Percentiles rank a stretch among this genome's conserved stretches.
These are phyloP conservation scores for Allantophomopsis cytisporea DNA, from an alignment of 2,329 filamentous ascomycete species.

Conservation along the genomic window DNA sequence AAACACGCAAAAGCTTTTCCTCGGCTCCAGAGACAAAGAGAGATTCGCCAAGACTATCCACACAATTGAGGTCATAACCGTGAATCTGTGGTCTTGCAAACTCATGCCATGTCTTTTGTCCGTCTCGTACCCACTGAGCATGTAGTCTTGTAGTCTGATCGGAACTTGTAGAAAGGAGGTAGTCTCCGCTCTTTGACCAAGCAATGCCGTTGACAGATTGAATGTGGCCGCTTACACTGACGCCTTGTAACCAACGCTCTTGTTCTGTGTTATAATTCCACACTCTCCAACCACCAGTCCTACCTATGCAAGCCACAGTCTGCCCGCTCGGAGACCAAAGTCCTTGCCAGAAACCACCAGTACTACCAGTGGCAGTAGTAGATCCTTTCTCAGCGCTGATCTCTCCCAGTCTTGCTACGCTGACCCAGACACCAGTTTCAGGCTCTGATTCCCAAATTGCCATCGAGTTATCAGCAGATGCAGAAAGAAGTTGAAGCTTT, in stretches of 20 bases:
- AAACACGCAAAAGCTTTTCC: slow-evolving; percentile 95
- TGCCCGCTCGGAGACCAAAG: slow-evolving; percentile 74
- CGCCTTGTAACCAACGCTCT: slow-evolving; percentile 62
- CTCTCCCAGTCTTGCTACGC: slow-evolving; percentile 73
- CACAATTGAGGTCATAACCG: slow-evolving; percentile 93
- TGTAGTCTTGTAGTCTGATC: slow-evolving; percentile 91
- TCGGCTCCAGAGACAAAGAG: slow-evolving; percentile 92
- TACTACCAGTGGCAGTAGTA: slow-evolving; percentile 89
- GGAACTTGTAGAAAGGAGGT: slow-evolving; percentile 75
- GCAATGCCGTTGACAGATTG: slow-evolving; percentile 67
- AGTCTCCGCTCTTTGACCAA: slow-evolving; percentile 73
- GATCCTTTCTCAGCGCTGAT: slow-evolving; percentile 92
- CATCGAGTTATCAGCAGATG: slow-evolving; percentile 90
- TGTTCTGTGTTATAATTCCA: slow-evolving; percentile 53
- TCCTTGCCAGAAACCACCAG: slow-evolving; percentile 92
- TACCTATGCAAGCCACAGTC: slow-evolving; percentile 68
- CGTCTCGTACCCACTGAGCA: slow-evolving; percentile 54
- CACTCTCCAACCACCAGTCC: slow-evolving; percentile 84
- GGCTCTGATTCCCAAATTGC: slow-evolving; percentile 84
- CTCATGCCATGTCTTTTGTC: slow-evolving; percentile 70
- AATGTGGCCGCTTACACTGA: slow-evolving; percentile 76
- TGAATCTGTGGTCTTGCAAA: slow-evolving; percentile 94
- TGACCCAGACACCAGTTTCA: slow-evolving; percentile 82
- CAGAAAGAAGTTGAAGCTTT: slow-evolving; percentile 64
- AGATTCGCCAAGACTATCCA: slow-evolving; percentile 57